Evolutionary conservation across 192 early-diverging fungal species (phyloP), one percentile per base, ranked within the genome.

Genomic region (Coemansia biformis): DNA sequence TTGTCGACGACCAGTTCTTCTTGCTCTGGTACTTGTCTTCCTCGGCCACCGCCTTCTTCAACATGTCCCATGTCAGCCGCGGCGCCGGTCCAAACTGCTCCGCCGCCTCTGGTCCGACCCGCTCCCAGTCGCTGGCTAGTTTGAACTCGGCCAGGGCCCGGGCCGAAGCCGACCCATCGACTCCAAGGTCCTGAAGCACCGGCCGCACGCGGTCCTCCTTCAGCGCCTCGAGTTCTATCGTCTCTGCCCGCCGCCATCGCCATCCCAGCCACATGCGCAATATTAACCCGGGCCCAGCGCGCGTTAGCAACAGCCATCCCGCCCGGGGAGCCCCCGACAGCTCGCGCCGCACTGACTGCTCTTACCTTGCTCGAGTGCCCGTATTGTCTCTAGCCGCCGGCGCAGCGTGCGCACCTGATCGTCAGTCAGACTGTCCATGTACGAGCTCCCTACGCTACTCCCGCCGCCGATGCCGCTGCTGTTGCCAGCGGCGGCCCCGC

Each of bases 1-100:
- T 75, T 16, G 72, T 75, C 24, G 72, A 75, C 41, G 72, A 75
- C 72, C 72, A 75, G 52, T 75, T 75, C 54, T 75, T 75, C 47
- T 75, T 75, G 61, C 72, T 75, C 72, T 75, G 72, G 65, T 75
- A 75, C 55, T 75, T 75, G 40, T 75, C 72, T 26, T 75, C 72
- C 38, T 75, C 72, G 9, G 56, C 72, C 16, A 75, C 72, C 8
- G 64, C 65, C 53, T 68, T 67, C 60, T 75, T 75, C 19, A 75
- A 42, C 72, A 60, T 53, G 5, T 67, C 72, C 72, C 72, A 75
- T 12, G 64, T 63, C 34, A 75, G 55, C 31, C 46, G 46, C 24
- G 61, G 57, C 16, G 60, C 51, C 21, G 43, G 38, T 3, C 31
- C 54, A 13, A 65, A 36, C 33, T 47, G 54, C 54, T 49, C 46